Percentiles rank a stretch among this genome's conserved stretches.
Conservation (phyloP, 2,329 filamentous ascomycete genomes). For the Arthrinium phaeospermum region DNA sequence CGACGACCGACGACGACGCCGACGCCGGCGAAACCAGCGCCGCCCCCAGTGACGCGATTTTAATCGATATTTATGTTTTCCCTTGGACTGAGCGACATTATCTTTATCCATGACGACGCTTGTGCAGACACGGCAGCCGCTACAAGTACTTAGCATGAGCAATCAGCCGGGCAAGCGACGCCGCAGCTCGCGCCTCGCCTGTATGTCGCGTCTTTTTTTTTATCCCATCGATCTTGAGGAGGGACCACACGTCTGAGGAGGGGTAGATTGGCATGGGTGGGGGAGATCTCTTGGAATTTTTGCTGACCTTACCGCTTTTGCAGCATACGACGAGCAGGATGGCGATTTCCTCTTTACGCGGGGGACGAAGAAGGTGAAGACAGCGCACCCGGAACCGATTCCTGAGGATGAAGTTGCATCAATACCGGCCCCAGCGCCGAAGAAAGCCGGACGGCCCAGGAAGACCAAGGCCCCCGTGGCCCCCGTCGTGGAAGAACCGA, state of each 20-base stretch:
- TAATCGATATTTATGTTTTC: not conserved
- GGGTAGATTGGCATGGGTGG: not conserved
- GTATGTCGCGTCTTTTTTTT: conserved; percentile 48
- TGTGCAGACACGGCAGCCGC: conserved; percentile 66
- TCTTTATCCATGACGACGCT: conserved; percentile 72
- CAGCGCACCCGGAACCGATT: conserved; percentile 52
- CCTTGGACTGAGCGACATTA: not conserved
- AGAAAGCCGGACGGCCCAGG: conserved; percentile 47
- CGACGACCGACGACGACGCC: not conserved
- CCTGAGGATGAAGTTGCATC: conserved; percentile 48
- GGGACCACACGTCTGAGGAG: not conserved
- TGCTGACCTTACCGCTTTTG: conserved; percentile 18
- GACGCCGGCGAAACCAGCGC: not conserved
- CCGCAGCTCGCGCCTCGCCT: conserved; percentile 68
- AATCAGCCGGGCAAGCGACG: conserved; percentile 62
- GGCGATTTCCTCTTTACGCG: conserved; percentile 80
- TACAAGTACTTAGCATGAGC: conserved; percentile 73
- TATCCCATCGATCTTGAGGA: not conserved
- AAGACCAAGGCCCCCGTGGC: conserved; percentile 39
- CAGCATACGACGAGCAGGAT: conserved; percentile 73
- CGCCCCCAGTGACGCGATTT: conserved; percentile 4
- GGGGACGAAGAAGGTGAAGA: conserved; percentile 69
- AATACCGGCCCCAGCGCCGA: conserved; percentile 40
- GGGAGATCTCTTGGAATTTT: not conserved
- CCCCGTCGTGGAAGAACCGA: conserved; percentile 24